Evolutionary conservation across 805 yeast genomes (phyloP), one percentile per base, ranked within the genome.

Genomic region (Kodamaea jinghongensis): DNA sequence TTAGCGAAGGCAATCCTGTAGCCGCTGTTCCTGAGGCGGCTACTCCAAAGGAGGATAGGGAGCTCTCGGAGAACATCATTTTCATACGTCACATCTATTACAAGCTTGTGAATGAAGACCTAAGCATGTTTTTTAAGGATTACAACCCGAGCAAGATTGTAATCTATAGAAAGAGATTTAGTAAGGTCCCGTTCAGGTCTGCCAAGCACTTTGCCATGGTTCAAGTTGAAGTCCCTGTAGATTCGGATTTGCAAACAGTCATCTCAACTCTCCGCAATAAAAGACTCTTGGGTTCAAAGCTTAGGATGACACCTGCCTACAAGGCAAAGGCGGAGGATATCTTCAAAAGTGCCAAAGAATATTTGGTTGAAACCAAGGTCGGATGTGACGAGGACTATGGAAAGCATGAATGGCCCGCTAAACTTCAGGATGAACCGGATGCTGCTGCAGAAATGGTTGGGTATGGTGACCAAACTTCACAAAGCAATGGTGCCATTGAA

Each of bases 191-290:
- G 58, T 67, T 44, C 59, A 58, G 22, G 65, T 62, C 34, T 62
- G 63, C 31, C 49, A 59, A 38, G 70, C 71, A 16, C 10, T 71
- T 75, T 37, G 87, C 86, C 37, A 71, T 73, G 61, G 74, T 70
- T 36, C 75, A 70, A 34, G 60, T 75, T 42, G 64, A 67, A 12
- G 32, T 31, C 4, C 36, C 44, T n/a, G 64, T 66, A n/a, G 70
- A 60, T 2, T 65, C 56, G 13, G 70, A 71, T 2, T 51, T 76
- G 27, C 59, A 60, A 3, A 60, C 59, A n/a, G 77, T 82, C 2
- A 59, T 75, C 32, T 63, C 53, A 13, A 54, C 56, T 13, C 58
- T 75, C 43, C 48, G 63, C 29, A 61, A 56, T 23, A 58, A 60
- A 43, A 67, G 63, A 41, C 50, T 20, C 7, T 20, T 20, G 4